These are phyloP conservation scores for Russula dissimulans DNA, from an alignment of 768 basidiomycete species.

Conservation along the genomic window DNA sequence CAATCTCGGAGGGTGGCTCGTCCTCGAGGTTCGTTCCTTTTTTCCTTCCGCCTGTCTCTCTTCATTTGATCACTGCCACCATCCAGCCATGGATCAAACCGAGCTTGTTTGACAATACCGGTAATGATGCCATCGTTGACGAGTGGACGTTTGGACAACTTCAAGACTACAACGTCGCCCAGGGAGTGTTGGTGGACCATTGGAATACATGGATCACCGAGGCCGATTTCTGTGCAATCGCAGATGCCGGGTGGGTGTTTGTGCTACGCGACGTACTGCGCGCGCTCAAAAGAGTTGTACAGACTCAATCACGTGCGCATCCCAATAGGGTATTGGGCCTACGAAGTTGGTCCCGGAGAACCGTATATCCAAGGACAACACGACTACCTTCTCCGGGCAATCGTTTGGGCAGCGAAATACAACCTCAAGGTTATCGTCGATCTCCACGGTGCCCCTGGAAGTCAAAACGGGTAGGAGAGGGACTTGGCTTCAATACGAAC, in stretches of 20 bases:
- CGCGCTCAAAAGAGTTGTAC: neutral
- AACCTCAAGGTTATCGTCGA: constrained; percentile 79
- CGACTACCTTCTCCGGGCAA: constrained; percentile 56
- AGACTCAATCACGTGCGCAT: constrained; percentile 77
- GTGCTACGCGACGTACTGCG: neutral
- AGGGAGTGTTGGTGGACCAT: constrained; percentile 44
- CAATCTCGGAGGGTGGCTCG: constrained; percentile 65
- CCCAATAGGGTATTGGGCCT: constrained; percentile 89
- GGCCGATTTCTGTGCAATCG: constrained; percentile 64
- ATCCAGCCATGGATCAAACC: constrained; percentile 68
- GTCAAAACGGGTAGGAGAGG: constrained; percentile 61
- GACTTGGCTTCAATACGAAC: neutral
- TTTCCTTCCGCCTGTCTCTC: neutral
- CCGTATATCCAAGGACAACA: constrained; percentile 75
- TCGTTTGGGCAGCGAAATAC: constrained; percentile 60
- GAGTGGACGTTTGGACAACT: constrained; percentile 70
- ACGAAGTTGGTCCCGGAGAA: constrained; percentile 67
- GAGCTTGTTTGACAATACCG: constrained; percentile 62
- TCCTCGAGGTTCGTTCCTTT: constrained; percentile 36
- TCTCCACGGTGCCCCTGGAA: constrained; percentile 63
- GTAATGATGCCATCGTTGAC: constrained; percentile 49
- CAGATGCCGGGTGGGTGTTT: constrained; percentile 54
- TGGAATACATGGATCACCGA: constrained; percentile 85
- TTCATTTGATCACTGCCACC: neutral
- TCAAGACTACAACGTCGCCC: constrained; percentile 43